Percentiles rank a stretch among this genome's conserved stretches.
phyloP scores from a whole-genome alignment of 1,284 basidiomycete species.

The Cryptococcus sp. region DNA sequence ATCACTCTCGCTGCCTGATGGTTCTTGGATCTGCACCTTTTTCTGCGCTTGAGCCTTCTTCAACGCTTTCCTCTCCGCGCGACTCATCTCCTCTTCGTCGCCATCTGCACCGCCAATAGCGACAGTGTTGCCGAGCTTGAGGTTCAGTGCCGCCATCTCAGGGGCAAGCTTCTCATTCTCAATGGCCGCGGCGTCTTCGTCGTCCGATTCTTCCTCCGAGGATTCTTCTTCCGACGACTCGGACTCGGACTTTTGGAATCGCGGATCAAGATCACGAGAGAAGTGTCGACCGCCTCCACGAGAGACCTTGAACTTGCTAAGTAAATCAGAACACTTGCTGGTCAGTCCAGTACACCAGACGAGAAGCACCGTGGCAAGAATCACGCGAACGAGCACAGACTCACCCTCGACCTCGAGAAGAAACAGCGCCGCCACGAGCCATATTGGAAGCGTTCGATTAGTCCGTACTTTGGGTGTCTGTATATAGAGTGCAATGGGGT shows the following conservation, averaged over 20 bases:
- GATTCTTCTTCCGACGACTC: slow-evolving; percentile 27
- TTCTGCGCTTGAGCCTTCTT: slow-evolving; percentile 65
- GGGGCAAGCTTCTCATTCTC: slow-evolving; percentile 41
- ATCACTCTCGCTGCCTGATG: slow-evolving; percentile 58
- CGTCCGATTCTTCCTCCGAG: slow-evolving; percentile 30
- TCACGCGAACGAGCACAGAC: slow-evolving; percentile 6
- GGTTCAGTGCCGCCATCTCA: slow-evolving; percentile 49
- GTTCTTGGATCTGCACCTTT: slow-evolving; percentile 33
- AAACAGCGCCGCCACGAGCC: slow-evolving; percentile 37
- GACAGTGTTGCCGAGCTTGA: slow-evolving; percentile 52
- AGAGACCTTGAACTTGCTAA: slow-evolving; percentile 73
- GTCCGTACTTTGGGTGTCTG: neutral
- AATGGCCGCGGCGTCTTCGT: slow-evolving; percentile 21
- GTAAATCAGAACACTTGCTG: neutral
- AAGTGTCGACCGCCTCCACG: slow-evolving; percentile 83
- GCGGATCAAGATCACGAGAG: slow-evolving; percentile 59
- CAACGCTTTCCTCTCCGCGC: slow-evolving; percentile 67
- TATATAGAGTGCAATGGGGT: neutral
- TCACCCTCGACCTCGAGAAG: slow-evolving; percentile 48
- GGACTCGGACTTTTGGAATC: slow-evolving; percentile 27
- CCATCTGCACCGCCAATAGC: slow-evolving; percentile 37
- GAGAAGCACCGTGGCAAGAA: neutral
- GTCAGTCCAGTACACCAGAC: neutral
- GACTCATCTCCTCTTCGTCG: slow-evolving; percentile 59
- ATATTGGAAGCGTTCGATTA: slow-evolving; percentile 12